phyloP scores from a whole-genome alignment of 1,139 yeast species.

The Maudiozyma humilis region DNA sequence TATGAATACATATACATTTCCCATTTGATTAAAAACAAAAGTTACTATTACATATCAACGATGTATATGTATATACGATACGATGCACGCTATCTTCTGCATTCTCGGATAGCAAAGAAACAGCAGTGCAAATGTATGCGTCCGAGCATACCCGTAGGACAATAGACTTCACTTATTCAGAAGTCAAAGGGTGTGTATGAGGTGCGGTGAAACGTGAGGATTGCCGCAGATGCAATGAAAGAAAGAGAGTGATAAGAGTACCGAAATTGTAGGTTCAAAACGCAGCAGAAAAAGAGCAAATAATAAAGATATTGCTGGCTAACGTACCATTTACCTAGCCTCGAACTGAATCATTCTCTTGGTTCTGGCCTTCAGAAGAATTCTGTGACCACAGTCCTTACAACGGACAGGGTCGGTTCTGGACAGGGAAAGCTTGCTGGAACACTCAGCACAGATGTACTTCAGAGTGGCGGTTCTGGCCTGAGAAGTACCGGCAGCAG shows the following conservation, averaged over 20 bases:
- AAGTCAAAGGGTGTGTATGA: neutral
- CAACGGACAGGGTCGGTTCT: slow-evolving; percentile 97
- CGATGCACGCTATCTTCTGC: neutral
- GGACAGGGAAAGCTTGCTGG: slow-evolving; percentile 76
- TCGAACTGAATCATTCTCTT: slow-evolving; percentile 85
- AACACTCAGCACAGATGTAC: slow-evolving; percentile 95
- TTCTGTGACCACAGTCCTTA: slow-evolving; percentile 98
- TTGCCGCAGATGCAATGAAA: neutral
- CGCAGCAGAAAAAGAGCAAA: no score
- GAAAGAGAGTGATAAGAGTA: no score
- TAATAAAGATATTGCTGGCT: no score
- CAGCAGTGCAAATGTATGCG: neutral
- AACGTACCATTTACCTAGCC: slow-evolving; percentile 41
- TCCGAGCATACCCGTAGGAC: neutral
- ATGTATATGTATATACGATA: neutral
- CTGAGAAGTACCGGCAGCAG: slow-evolving; percentile 60
- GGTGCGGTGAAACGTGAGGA: neutral
- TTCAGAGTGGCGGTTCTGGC: slow-evolving; percentile 80
- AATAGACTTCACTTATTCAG: neutral
- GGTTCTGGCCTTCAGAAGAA: slow-evolving; percentile 91
- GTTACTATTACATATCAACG: neutral
- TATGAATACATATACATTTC: neutral
- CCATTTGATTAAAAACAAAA: neutral
- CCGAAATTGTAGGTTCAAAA: no score
- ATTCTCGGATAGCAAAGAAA: neutral